phyloP scores from a whole-genome alignment of 305 asterid genomes.

The Solanum hybrid region DNA sequence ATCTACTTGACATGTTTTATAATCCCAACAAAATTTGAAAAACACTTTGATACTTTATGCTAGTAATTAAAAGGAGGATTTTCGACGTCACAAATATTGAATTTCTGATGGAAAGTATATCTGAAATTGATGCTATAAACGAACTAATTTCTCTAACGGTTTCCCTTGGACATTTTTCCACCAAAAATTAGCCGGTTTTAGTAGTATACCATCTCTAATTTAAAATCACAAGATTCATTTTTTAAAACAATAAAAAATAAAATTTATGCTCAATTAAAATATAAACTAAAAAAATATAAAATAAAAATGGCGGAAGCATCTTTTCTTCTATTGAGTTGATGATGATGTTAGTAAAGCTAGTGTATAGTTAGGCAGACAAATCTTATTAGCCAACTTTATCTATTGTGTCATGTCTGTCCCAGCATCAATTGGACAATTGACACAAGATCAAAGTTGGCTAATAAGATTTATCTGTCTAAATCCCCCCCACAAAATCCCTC shows the following conservation, averaged over 20 bases:
- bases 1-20: not conserved
- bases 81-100: not conserved
- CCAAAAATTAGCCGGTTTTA: not conserved
- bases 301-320: not conserved
- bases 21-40: not conserved
- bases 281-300: not conserved
- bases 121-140: not conserved
- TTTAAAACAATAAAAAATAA: too few relatives aligned
- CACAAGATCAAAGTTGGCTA: too few relatives aligned
- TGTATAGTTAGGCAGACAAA: not conserved
- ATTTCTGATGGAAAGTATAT: not conserved
- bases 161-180: not conserved
- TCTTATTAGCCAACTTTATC: not conserved
- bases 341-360: not conserved
- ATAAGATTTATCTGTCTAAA: too few relatives aligned
- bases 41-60: not conserved
- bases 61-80: not conserved
- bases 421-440: not conserved
- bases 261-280: not conserved
- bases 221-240: too few relatives aligned
- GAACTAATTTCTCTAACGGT: not conserved
- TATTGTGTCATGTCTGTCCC: conserved; percentile 2
- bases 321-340: not conserved
- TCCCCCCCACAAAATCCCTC: too few relatives aligned
- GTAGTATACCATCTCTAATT: not conserved